Conservation (phyloP, 176 grass and related monocot genomes). For the Chrysopogon serrulatus region DNA sequence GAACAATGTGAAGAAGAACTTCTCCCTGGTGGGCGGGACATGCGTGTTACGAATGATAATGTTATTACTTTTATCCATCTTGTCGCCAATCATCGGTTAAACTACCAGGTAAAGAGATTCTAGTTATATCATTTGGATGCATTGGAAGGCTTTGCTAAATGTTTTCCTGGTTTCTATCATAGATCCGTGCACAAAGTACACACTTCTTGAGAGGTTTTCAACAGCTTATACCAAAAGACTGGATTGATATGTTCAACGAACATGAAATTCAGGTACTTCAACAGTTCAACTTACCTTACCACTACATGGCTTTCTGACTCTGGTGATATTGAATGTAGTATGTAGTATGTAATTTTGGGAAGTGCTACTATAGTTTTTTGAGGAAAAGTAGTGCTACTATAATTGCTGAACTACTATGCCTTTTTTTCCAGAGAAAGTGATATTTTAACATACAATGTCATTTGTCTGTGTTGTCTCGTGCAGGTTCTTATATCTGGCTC, state of each 20-base stretch:
- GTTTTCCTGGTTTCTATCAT: conserved; percentile 26
- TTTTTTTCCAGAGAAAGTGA: neutral
- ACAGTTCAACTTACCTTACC: neutral
- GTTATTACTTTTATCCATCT: conserved; percentile 98
- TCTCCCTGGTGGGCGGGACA: conserved; percentile 72
- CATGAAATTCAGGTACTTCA: conserved; percentile 95
- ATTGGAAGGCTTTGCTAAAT: conserved; percentile 5
- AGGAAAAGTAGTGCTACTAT: neutral
- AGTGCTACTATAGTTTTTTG: too few relatives aligned
- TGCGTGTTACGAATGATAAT: conserved; percentile 91
- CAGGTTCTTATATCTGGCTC: conserved; percentile 99
- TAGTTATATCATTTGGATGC: conserved; percentile 11
- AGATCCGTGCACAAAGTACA: conserved; percentile 88
- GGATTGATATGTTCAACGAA: conserved; percentile 98
- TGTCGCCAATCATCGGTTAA: conserved; percentile 86
- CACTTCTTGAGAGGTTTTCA: conserved; percentile 96
- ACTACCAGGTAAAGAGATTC: conserved; percentile 69
- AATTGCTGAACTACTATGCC: neutral
- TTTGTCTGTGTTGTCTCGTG: conserved; percentile 13
- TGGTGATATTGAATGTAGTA: conserved; percentile 4
- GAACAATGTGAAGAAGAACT: conserved; percentile 97
- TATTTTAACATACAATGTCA: neutral
- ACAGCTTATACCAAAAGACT: conserved; percentile 91
- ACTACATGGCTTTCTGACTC: neutral
- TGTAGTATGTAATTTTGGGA: neutral